Conservation (phyloP, 2,329 filamentous ascomycete genomes). For the Aschersonia sp. region DNA sequence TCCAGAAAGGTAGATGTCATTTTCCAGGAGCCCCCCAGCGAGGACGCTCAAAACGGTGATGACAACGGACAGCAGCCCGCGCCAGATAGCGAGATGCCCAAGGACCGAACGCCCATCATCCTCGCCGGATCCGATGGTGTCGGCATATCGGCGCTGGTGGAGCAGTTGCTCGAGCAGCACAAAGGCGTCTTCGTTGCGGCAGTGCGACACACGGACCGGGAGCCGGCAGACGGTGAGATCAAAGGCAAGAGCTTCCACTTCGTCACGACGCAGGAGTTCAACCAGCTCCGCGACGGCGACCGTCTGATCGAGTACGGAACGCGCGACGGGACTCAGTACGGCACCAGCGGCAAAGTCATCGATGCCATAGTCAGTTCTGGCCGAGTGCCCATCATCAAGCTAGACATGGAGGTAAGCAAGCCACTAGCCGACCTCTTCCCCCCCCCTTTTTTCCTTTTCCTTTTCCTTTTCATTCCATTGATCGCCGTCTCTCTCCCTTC, state of each 20-base stretch:
- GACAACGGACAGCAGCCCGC: slow-evolving; percentile 16
- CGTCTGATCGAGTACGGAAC: slow-evolving; percentile 42
- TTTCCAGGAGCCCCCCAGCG: slow-evolving; percentile 34
- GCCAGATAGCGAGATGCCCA: slow-evolving; percentile 24
- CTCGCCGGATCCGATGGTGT: slow-evolving; percentile 49
- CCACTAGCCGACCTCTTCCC: not conserved
- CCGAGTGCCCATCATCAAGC: slow-evolving; percentile 44
- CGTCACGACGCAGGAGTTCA: slow-evolving; percentile 39
- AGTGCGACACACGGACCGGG: slow-evolving; percentile 38
- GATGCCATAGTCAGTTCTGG: slow-evolving; percentile 35
- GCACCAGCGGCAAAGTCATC: slow-evolving; percentile 38
- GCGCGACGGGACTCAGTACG: slow-evolving; percentile 34
- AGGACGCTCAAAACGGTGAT: slow-evolving; percentile 17
- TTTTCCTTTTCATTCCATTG: not conserved
- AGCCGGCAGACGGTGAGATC: slow-evolving; percentile 32
- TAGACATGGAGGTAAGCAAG: slow-evolving; percentile 33
- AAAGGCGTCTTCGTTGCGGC: slow-evolving; percentile 50
- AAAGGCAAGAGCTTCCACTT: slow-evolving; percentile 39
- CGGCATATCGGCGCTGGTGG: slow-evolving; percentile 49
- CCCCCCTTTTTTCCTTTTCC: not conserved
- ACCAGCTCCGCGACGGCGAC: slow-evolving; percentile 43
- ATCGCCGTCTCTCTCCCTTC: too few relatives aligned
- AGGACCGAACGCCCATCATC: slow-evolving; percentile 43
- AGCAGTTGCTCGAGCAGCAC: slow-evolving; percentile 47
- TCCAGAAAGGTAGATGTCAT: slow-evolving; percentile 53